Conservation (phyloP, 1,284 basidiomycete genomes). For the Anthracocystis walkeri region DNA sequence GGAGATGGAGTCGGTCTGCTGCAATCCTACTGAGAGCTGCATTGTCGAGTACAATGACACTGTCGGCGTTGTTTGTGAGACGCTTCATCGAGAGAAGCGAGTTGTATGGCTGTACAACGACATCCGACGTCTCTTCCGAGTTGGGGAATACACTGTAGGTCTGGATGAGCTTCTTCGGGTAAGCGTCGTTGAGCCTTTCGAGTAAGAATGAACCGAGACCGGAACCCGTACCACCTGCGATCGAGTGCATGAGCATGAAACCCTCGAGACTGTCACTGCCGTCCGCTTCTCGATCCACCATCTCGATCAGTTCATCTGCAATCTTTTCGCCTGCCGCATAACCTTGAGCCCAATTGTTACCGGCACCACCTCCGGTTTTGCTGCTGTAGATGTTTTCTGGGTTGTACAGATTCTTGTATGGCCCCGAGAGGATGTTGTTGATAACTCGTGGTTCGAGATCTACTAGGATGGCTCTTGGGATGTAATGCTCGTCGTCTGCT, state of each 20-base stretch:
- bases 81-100: slow-evolving; percentile 92
- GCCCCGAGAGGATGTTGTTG: slow-evolving; percentile 90
- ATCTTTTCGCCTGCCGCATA: slow-evolving; percentile 84
- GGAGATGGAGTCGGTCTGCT: slow-evolving; percentile 87
- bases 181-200: slow-evolving; percentile 95
- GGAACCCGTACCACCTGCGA: slow-evolving; percentile 97
- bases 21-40: slow-evolving; percentile 91
- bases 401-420: slow-evolving; percentile 93
- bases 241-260: slow-evolving; percentile 98
- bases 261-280: slow-evolving; percentile 98
- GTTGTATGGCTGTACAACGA: slow-evolving; percentile 93
- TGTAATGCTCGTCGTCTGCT: slow-evolving; percentile 99
- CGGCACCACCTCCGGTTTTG: slow-evolving; percentile 95
- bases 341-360: slow-evolving; percentile 98
- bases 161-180: slow-evolving; percentile 98
- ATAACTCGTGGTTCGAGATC: slow-evolving; percentile 99
- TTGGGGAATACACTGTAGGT: slow-evolving; percentile 99
- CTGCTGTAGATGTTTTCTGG: slow-evolving; percentile 97
- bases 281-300: slow-evolving; percentile 98
- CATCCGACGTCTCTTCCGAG: slow-evolving; percentile 68
- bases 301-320: slow-evolving; percentile 98
- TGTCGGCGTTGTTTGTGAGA: slow-evolving; percentile 94
- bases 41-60: slow-evolving; percentile 97
- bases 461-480: slow-evolving; percentile 93
- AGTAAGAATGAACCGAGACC: slow-evolving; percentile 96